Conservation (phyloP, 148 eudicot species). For the Amaranthus cruentus region DNA sequence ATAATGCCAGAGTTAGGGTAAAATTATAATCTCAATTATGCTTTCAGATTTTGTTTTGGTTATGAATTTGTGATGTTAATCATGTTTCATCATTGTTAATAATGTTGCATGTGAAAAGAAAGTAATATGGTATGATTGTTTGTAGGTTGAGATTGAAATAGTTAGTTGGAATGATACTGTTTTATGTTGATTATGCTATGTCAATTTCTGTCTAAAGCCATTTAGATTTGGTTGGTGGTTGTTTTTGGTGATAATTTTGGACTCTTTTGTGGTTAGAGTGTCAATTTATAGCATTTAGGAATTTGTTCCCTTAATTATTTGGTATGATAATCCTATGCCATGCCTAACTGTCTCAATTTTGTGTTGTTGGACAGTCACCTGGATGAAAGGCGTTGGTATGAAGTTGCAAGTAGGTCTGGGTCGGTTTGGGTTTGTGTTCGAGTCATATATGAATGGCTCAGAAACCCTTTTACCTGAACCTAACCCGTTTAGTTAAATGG, state of each 20-base stretch:
- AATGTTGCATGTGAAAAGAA: conserved; percentile 14
- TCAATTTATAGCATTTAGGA: conserved; percentile 8
- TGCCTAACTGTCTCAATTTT: conserved; percentile 25
- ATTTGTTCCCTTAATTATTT: conserved; percentile 13
- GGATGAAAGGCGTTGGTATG: conserved; percentile 17
- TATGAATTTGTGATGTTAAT: background rate
- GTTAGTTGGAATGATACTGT: conserved; percentile 15
- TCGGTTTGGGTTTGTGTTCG: too few species aligned
- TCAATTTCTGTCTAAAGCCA: conserved; percentile 10
- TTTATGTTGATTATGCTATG: background rate
- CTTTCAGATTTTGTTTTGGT: background rate
- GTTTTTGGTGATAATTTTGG: conserved; percentile 8
- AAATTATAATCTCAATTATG: background rate
- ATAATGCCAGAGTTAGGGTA: conserved; percentile 98
- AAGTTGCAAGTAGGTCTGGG: background rate
- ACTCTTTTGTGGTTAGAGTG: conserved; percentile 3
- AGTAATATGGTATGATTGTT: conserved; percentile 4
- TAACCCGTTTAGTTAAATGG: too few species aligned
- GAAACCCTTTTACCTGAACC: too few species aligned
- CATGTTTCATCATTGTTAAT: conserved; percentile 5
- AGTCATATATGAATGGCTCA: too few species aligned
- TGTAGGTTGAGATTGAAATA: conserved; percentile 5
- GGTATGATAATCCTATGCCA: conserved; percentile 8
- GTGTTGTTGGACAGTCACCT: conserved; percentile 22
- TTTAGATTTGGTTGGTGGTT: conserved; percentile 2